A percentile compares a stretch with the other conserved stretches of the same genome.
These are phyloP conservation scores for Aspergillus sp. DNA, from an alignment of 2,329 filamentous ascomycete species.

Conservation along the genomic window DNA sequence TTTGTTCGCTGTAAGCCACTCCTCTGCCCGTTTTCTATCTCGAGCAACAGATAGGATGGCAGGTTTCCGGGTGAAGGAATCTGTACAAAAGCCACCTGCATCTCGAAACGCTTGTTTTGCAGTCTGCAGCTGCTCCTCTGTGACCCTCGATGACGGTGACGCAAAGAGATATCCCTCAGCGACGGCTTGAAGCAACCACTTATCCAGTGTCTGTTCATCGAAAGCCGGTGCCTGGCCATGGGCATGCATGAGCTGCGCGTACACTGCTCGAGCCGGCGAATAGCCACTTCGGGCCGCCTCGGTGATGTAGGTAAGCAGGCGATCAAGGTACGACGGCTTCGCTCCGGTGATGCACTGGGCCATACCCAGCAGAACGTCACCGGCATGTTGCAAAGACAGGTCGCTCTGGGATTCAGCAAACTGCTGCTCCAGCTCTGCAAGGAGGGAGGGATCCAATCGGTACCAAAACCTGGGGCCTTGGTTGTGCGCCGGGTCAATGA, in stretches of 20 bases:
- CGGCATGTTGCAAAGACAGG: conserved; percentile 15
- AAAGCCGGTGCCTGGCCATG: conserved; percentile 23
- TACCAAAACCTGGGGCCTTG: conserved; percentile 34
- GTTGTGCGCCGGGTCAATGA: conserved; percentile 30
- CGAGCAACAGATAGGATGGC: conserved; percentile 15
- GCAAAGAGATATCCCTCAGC: conserved; percentile 29
- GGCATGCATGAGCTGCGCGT: conserved; percentile 29
- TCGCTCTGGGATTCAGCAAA: conserved; percentile 20
- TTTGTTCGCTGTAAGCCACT: conserved; percentile 10
- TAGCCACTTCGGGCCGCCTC: conserved; percentile 25
- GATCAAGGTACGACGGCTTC: conserved; percentile 27
- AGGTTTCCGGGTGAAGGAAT: conserved; percentile 26
- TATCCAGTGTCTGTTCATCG: conserved; percentile 17
- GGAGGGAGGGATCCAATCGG: conserved; percentile 25
- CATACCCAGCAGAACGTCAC: conserved; percentile 30
- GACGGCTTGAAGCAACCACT: conserved; percentile 29
- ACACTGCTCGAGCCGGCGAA: conserved; percentile 29
- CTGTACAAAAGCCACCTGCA: conserved; percentile 26
- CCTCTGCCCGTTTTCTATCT: conserved; percentile 10
- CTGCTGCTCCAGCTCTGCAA: conserved; percentile 28
- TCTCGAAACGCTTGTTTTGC: conserved; percentile 24
- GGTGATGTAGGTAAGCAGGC: conserved; percentile 24
- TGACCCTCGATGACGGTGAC: neutral
- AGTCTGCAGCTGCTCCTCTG: conserved; percentile 13
- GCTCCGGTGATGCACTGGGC: conserved; percentile 29